These are phyloP conservation scores for Syncephalastrum sp. DNA, from an alignment of 371 early-diverging fungal species.

Conservation along the genomic window DNA sequence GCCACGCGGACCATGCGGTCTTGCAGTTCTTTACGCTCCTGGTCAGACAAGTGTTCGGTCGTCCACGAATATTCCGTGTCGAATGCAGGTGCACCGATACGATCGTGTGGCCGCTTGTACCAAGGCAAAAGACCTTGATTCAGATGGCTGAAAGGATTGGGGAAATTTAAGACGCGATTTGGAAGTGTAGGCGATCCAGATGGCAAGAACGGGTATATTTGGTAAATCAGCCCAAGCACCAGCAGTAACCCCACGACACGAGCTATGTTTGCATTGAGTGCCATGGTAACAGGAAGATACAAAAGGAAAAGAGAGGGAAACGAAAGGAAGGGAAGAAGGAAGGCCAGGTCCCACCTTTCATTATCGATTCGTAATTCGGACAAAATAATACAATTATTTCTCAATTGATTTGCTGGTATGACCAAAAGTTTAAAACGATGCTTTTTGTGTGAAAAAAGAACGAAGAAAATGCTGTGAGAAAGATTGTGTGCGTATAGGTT, in stretches of 20 bases:
- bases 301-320: background rate
- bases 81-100: background rate
- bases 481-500: no score
- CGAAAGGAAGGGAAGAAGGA: no score
- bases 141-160: constrained; percentile 1
- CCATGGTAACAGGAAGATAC: background rate
- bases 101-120: constrained; percentile 7
- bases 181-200: constrained; percentile 1
- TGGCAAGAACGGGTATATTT: constrained; percentile 2
- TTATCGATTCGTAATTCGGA: no score
- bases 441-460: no score
- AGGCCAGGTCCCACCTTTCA: no score
- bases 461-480: no score
- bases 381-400: no score
- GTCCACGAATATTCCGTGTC: constrained; percentile 1
- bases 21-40: constrained; percentile 1
- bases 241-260: background rate
- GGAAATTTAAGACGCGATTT: constrained; percentile 4
- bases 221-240: background rate
- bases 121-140: constrained; percentile 6
- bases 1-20: constrained; percentile 1
- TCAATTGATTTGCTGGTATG: no score
- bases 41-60: background rate
- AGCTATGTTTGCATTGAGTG: background rate
- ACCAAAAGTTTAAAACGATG: no score